Evolutionary conservation across 116 monocot species (phyloP), one percentile per base, ranked within the genome.

Genomic region (Dioscorea cayenensis): DNA sequence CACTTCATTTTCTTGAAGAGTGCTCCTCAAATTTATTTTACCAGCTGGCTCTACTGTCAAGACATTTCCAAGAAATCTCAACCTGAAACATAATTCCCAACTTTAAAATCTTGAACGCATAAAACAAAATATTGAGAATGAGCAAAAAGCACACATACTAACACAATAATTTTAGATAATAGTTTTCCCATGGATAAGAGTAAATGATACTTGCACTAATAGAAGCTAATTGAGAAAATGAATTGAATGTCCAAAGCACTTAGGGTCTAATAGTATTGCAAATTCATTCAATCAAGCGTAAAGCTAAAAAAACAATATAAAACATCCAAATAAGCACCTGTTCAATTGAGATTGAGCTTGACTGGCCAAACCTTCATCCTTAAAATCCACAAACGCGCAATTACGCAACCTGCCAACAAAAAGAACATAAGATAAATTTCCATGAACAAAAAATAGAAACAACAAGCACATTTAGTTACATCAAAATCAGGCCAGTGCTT

Each of bases 31-130:
- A 71, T 29, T 75, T n/a, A 48, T 8, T 49, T 76, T 83, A 29
- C 74, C 69, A 22, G 78, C 87, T 83, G 83, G 83, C 72, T 96
- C 96, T 50, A 92, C 96, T 37, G 80, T 73, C 48, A 96, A 71
- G 16, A 92, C 75, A 72, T 96, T 96, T 64, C 88, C 92, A 21
- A 90, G 82, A 80, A 96, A 90, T 63, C 80, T 85, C 83, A 96
- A 84, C 71, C 94, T 88, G 76, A 66, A 73, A 14, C 25, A 71
- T 51, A 14, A 70, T 32, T 18, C 71, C 18, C 37, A 22, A 63
- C 7, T 8, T 23, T 11, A 19, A 1, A 55, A 3, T 14, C 14
- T 4, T 3, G 52, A 14, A n/a, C 55, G 17, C 55, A 55, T 5
- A 12, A n/a, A n/a, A 50, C 19, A 62, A 66, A 71, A 2, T 65